Conservation (phyloP, 495 filamentous ascomycete genomes). For the Halenospora varia region DNA sequence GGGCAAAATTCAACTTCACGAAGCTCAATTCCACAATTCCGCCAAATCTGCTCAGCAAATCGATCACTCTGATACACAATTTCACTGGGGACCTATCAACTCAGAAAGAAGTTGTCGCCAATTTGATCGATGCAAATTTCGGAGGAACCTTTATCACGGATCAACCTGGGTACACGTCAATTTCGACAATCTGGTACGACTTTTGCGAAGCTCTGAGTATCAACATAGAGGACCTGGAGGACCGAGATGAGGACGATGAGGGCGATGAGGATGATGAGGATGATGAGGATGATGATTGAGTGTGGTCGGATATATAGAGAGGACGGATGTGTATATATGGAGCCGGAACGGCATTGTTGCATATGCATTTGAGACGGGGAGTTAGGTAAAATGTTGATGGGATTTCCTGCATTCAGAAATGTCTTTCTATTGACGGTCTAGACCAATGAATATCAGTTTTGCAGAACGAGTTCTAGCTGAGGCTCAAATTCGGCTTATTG, state of each 20-base stretch:
- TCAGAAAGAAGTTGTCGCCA: slow-evolving; percentile 17
- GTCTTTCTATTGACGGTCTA: no score
- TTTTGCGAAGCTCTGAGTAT: slow-evolving; percentile 22
- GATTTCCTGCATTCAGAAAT: background rate
- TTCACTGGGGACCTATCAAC: slow-evolving; percentile 1
- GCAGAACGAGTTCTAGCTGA: no score
- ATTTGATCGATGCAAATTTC: slow-evolving; percentile 13
- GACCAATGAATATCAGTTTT: no score
- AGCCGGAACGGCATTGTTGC: no score
- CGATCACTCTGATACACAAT: slow-evolving; percentile 23
- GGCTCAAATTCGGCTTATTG: background rate
- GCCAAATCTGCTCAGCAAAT: slow-evolving; percentile 14
- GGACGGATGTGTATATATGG: background rate
- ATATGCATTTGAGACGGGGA: background rate
- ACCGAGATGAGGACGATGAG: background rate
- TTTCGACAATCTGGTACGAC: slow-evolving; percentile 21
- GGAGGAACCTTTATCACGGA: slow-evolving; percentile 26
- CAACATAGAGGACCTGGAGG: background rate
- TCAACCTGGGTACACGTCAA: slow-evolving; percentile 16
- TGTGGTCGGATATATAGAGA: no score
- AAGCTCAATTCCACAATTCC: background rate
- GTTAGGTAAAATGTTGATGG: background rate
- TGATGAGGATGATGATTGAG: background rate
- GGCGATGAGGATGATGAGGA: background rate
- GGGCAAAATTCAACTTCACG: slow-evolving; percentile 17